phyloP scores from a whole-genome alignment of 345 rosid species.

The Heritiera fomes region DNA sequence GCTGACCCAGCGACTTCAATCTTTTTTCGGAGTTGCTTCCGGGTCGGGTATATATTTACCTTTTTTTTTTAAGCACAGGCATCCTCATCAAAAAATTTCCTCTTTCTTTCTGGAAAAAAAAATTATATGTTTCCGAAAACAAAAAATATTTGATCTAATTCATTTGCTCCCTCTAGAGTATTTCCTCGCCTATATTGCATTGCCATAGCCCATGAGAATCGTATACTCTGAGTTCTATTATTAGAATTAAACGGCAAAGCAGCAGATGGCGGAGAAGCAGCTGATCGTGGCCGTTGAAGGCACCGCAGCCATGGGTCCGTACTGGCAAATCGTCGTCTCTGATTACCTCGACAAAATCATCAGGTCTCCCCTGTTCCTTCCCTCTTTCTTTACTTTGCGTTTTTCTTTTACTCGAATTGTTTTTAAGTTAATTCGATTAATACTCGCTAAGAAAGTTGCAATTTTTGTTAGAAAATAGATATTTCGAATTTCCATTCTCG shows the following conservation, averaged over 20 bases:
- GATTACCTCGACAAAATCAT: conserved; percentile 91
- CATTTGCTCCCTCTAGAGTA: not conserved
- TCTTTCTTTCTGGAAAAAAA: too few relatives aligned
- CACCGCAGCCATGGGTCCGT: conserved; percentile 90
- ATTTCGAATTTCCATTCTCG: not conserved
- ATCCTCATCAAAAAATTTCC: not conserved
- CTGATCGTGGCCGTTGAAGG: conserved; percentile 89
- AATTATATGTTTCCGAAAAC: too few relatives aligned
- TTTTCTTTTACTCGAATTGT: not conserved
- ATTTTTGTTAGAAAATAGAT: not conserved
- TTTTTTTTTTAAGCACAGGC: too few relatives aligned
- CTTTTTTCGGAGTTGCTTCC: not conserved
- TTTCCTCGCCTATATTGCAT: not conserved
- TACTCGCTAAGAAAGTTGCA: not conserved
- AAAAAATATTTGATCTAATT: too few relatives aligned
- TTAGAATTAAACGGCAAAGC: not conserved
- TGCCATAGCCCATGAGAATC: not conserved
- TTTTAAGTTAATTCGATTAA: not conserved
- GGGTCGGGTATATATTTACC: not conserved
- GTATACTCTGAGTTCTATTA: not conserved
- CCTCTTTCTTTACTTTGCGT: not conserved
- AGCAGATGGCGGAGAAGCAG: conserved; percentile 63
- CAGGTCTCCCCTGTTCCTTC: conserved; percentile 39
- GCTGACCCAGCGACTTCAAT: not conserved
- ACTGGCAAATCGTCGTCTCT: conserved; percentile 68